Evolutionary conservation across 2,329 filamentous ascomycete genomes (phyloP), one percentile per base, ranked within the genome.

Genomic region (Fusarium miscanthi): DNA sequence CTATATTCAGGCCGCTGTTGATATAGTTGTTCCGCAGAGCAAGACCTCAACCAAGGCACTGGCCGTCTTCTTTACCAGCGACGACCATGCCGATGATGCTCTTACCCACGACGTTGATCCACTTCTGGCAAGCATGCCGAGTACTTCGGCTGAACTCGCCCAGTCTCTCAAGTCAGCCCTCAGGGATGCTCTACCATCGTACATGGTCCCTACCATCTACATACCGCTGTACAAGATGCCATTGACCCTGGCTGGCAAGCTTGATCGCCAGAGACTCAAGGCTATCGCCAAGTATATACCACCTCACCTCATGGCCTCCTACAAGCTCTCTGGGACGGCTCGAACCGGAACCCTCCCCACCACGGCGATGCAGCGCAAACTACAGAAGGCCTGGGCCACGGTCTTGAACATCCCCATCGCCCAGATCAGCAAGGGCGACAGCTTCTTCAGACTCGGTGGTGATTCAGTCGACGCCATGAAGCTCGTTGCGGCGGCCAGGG

Each of bases 361-460:
- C 12, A 83, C 81, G 0, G 59, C 70, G 2, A 80, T 81, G 74
- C 83, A 85, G 58, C 77, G 75, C 49, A 79, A 78, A 5, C 71
- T 84, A 2, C 79, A 81, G 17, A 74, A 66, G 9, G 64, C 51
- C 16, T 74, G 71, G 71, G 23, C 37, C 1, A 40, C 53, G 10
- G 21, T 74, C 4, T 30, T 74, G 41, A 27, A 57, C 4, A 5
- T 72, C 1, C 8, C 30, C 2, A 12, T 25, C 1, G n/a, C 4
- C 8, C 19, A 17, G 4, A 70, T 74, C 11, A 42, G 65, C 16
- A 45, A 46, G 27, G 61, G 37, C 0, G 82, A 84, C 58, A 82
- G 81, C 74, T 86, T 86, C 78, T 83, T 86, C 69, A 79, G 79
- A 0, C 79, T 86, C 3, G 85, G 85, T 1, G 85, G 86, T 5